Conservation (phyloP, 2,329 filamentous ascomycete genomes). For the Trichophyton verrucosum region DNA sequence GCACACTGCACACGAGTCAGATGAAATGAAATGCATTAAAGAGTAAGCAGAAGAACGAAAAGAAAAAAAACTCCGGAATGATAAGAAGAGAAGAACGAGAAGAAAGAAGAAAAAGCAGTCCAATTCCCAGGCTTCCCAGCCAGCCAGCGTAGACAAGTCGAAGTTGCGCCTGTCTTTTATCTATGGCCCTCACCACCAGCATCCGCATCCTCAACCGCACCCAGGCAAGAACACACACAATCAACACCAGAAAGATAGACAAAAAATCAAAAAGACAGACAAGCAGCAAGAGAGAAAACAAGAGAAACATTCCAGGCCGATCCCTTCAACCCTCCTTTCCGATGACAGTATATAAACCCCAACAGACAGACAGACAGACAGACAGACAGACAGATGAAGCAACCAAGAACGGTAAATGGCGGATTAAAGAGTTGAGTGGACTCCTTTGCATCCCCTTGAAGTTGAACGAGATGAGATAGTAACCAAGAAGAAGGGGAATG, state of each 20-base stretch:
- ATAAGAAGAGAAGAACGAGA: not conserved
- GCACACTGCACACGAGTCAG: not conserved
- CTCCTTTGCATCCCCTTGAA: not conserved
- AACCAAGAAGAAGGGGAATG: not conserved
- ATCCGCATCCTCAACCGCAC: not conserved
- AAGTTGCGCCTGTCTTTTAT: constrained; percentile 5
- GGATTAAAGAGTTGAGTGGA: not conserved
- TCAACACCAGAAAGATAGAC: not conserved
- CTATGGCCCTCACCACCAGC: not conserved
- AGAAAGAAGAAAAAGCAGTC: not conserved
- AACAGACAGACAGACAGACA: not conserved
- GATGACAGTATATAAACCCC: not conserved
- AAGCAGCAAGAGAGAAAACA: not conserved
- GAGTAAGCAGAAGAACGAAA: not conserved
- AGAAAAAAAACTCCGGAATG: constrained; percentile 2
- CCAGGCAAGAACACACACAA: not conserved
- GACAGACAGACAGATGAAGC: no score
- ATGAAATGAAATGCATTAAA: not conserved
- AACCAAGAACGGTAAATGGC: not conserved
- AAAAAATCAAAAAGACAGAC: not conserved
- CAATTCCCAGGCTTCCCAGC: not conserved
- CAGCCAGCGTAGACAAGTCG: constrained; percentile 3
- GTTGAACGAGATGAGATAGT: not conserved
- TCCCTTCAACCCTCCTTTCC: constrained; percentile 2
- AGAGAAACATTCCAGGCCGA: constrained; percentile 1